Evolutionary conservation across 768 basidiomycete species (phyloP), one percentile per base, ranked within the genome.

Genomic region (Suillus fuscotomentosus): DNA sequence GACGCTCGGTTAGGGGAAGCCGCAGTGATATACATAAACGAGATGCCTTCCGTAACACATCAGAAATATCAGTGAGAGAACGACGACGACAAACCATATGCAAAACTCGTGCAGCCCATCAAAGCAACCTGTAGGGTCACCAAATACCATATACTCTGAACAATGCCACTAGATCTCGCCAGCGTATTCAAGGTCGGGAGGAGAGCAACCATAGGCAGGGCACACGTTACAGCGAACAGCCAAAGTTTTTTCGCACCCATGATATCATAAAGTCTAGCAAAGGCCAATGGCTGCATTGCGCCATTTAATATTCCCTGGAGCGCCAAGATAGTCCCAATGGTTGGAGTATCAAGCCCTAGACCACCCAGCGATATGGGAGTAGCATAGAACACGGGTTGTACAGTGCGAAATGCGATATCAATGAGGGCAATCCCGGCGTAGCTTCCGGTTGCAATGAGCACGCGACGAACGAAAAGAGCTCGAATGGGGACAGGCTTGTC

Each of bases 11-110:
- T 89, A n/a, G 90, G 90, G 0, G 90, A 79, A 34, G 89, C 81
- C 36, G 84, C 83, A 53, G 82, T 78, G 63, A 92, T 86, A 69
- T 84, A 89, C 60, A 92, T 89, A 74, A 91, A 90, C 41, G 89
- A 79, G 41, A 87, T 81, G 15, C 86, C 90, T 90, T 60, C 17
- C 60, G 56, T 56, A 27, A 36, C 24, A 54, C 41, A 45, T 55
- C 17, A 54, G 45, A 20, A 11, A 15, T 20, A 31, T 34, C 27
- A 42, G 15, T 47, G 57, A 60, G 50, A 15, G 22, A 11, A n/a
- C 27, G n/a, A 31, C 11, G 1, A 27, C 6, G 56, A n/a, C 56
- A 27, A 42, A 59, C 39, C 39, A 27, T 42, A 41, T 59, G 56
- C 39, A 77, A 27, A 59, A 67, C 77, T 80, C 48, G 85, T 60